Evolutionary conservation across 192 early-diverging fungal genomes (phyloP), one percentile per base, ranked within the genome.

Genomic region (Rhizoclosmatium globosum): DNA sequence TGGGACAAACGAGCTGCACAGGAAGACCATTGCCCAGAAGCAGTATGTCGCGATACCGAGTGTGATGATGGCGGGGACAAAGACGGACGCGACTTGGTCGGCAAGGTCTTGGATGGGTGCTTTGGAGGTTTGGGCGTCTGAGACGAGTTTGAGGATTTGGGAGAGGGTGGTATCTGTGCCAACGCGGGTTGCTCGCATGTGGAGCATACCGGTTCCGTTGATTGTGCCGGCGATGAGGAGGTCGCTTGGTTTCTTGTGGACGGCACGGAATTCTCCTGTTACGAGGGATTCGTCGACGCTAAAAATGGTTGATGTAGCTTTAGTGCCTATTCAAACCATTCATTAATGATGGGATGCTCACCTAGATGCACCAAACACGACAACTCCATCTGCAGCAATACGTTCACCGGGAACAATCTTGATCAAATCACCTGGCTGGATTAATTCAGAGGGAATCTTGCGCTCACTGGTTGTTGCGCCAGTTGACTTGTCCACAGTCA

Each of bases 91-190:
- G 2, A 99, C 90, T 47, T 82, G 83, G 82, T 98, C 97, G 1
- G 97, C 96, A 58, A 95, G 90, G 13, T 90, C 94, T 86, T 99
- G 98, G 79, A 98, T 98, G 3, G 96, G 98, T 7, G 96, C 96
- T 84, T 97, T 97, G 23, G 92, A 91, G 0, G 94, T 95, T 84
- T 99, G 98, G 4, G 96, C 96, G 41, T 94, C 94, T 82, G 94
- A 93, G 11, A 99, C 97, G 47, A 99, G 86, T 67, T 93, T 91
- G 13, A 98, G 94, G 80, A 99, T 97, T 85, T 97, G 96, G 17
- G 91, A 82, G 66, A 99, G 83, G 11, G 96, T 94, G 4, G 97
- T 96, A 62, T 99, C 98, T 2, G 90, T 83, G 4, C 96, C 97
- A 46, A 98, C 95, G 13, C 95, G 92, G 3, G 89, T 87, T 17